Percentiles rank a stretch among this genome's conserved stretches.
These are phyloP conservation scores for Cucurbita ficifolia DNA, from an alignment of 306 rosid species.

Conservation along the genomic window DNA sequence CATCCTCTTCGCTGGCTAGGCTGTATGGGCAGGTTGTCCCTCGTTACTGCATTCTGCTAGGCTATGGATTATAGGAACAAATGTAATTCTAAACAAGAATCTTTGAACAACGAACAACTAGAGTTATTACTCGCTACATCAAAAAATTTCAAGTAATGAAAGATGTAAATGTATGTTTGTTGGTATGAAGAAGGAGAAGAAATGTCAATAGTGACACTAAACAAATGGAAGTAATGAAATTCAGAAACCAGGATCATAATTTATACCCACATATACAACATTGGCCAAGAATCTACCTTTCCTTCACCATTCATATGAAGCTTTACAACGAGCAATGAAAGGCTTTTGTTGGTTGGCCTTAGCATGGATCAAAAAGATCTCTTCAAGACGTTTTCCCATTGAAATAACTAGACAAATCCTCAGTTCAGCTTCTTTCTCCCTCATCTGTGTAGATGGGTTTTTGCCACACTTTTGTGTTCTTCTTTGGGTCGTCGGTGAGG, in stretches of 20 bases:
- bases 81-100: too few species aligned
- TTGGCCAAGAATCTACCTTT: background rate
- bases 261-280: constrained; percentile 4
- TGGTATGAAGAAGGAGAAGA: too few species aligned
- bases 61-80: too few species aligned
- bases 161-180: too few species aligned
- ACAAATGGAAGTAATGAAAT: background rate
- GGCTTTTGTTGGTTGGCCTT: background rate
- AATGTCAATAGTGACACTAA: too few species aligned
- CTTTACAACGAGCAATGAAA: background rate
- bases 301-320: background rate
- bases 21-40: too few species aligned
- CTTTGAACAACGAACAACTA: too few species aligned
- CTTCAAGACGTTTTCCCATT: background rate
- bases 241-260: background rate
- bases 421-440: constrained; percentile 43
- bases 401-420: background rate
- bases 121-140: too few species aligned
- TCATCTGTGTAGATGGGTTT: constrained; percentile 55
- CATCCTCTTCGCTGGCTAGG: too few species aligned
- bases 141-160: too few species aligned
- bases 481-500: constrained; percentile 88
- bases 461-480: constrained; percentile 84
- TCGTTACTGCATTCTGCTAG: too few species aligned
- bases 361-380: background rate